Evolutionary conservation across 2,329 filamentous ascomycete genomes (phyloP), one percentile per base, ranked within the genome.

Genomic region (Moelleriella libera): DNA sequence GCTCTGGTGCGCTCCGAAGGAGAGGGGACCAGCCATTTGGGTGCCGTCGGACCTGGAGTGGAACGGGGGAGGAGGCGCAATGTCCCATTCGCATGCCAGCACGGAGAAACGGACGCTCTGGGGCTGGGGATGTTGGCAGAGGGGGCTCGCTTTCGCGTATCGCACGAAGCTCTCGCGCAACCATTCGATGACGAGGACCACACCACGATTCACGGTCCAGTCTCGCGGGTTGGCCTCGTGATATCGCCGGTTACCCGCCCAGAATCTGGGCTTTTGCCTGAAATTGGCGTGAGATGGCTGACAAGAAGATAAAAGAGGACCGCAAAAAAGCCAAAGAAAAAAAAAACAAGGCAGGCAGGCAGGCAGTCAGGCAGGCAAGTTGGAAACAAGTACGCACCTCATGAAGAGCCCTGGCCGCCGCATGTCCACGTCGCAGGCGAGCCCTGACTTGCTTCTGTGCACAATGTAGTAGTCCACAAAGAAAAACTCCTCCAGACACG

Each of bases 381-480:
- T 21, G 21, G 21, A 21, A 21, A 39, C 34, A 12, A 9, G 34
- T 8, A 39, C 34, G 8, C 34, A 39, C 34, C 34, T 9, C 12
- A 4, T 12, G 3, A 12, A 4, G 34, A 39, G 3, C 34, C 34
- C 9, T 39, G 8, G 9, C 34, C 12, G 8, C 9, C 9, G 8
- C 12, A 9, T 39, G 8, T 8, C 34, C 8, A 9, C 34, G 8
- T 39, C 12, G 34, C 12, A 39, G 1, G 30, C 14, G 4, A 44
- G 32, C 34, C 45, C 42, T n/a, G 44, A 28, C 12, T 37, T 41
- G 32, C 49, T 12, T 44, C 60, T 62, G 6, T 61, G 61, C 8
- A 68, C 50, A 4, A 68, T 63, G 5, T 68, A 57, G 46, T 67
- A 69, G 51, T 72, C 69, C 28, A 72, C 56, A 43, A 72, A 65